These are phyloP conservation scores for Syncephalastrum sp. DNA, from an alignment of 371 early-diverging fungal genomes.

Conservation along the genomic window DNA sequence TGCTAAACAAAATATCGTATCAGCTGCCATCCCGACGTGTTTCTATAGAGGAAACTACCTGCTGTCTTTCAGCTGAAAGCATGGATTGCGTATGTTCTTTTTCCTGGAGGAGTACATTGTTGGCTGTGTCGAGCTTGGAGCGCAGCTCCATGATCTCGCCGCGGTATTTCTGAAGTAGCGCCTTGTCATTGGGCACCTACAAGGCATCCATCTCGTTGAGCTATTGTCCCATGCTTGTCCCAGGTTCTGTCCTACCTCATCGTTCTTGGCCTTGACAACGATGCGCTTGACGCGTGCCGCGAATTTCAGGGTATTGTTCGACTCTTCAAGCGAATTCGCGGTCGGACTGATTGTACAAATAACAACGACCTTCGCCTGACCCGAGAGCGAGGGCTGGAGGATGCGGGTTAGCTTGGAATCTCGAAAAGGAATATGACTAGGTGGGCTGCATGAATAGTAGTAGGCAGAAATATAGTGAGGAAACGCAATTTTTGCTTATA, in stretches of 20 bases:
- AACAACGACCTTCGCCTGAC: slow-evolving; percentile 76
- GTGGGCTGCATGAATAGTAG: slow-evolving; percentile 17
- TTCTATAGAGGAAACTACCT: slow-evolving; percentile 15
- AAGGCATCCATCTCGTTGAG: background rate
- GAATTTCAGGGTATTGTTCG: slow-evolving; percentile 85
- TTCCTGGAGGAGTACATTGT: slow-evolving; percentile 43
- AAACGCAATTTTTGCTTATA: background rate
- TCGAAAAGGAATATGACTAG: slow-evolving; percentile 79
- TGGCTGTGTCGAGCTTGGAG: slow-evolving; percentile 66
- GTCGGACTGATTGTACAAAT: slow-evolving; percentile 80
- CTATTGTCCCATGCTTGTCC: too few relatives aligned
- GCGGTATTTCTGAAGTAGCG: slow-evolving; percentile 81
- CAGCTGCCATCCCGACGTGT: background rate
- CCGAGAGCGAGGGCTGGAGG: slow-evolving; percentile 79
- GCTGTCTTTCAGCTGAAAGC: slow-evolving; percentile 33
- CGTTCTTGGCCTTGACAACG: slow-evolving; percentile 14
- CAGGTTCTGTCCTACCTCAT: slow-evolving; percentile 6
- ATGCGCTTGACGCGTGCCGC: slow-evolving; percentile 80
- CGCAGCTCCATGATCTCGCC: slow-evolving; percentile 83
- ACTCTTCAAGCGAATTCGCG: slow-evolving; percentile 65
- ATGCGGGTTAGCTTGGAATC: slow-evolving; percentile 92
- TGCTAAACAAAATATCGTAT: slow-evolving; percentile 34
- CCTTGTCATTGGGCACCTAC: slow-evolving; percentile 79
- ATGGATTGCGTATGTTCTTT: slow-evolving; percentile 30
- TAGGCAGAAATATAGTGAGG: background rate